Conservation (phyloP, 2,329 filamentous ascomycete genomes). For the Penicillium fuscoglaucum region DNA sequence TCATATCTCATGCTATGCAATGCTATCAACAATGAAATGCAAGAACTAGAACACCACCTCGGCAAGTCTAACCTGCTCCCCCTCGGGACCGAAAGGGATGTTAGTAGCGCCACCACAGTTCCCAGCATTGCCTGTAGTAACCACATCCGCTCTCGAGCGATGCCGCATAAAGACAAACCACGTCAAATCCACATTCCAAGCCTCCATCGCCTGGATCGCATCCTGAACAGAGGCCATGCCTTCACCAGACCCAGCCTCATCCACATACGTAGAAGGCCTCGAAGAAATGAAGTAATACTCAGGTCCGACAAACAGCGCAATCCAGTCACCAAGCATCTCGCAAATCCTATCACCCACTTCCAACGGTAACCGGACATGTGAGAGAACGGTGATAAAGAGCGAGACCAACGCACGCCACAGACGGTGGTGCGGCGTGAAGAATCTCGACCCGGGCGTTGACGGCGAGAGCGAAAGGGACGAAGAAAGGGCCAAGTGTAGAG, state of each 20-base stretch:
- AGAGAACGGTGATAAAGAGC: constrained; percentile 43
- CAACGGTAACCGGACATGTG: constrained; percentile 41
- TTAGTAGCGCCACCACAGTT: background rate
- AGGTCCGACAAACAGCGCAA: constrained; percentile 37
- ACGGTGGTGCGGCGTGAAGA: constrained; percentile 42
- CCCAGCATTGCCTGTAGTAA: background rate
- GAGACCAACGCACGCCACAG: constrained; percentile 41
- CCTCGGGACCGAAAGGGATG: background rate
- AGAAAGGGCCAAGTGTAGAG: constrained; percentile 4
- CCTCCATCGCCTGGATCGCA: constrained; percentile 42
- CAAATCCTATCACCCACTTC: constrained; percentile 45
- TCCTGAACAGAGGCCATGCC: constrained; percentile 28
- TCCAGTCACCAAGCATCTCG: constrained; percentile 39
- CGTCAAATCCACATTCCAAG: constrained; percentile 44
- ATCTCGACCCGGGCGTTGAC: constrained; percentile 23
- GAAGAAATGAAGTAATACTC: constrained; percentile 33
- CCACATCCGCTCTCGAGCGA: background rate
- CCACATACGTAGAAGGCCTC: background rate
- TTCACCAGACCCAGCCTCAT: background rate
- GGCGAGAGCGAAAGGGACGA: constrained; percentile 25
- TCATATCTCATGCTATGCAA: background rate
- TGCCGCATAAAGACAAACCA: constrained; percentile 43
- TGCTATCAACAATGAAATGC: background rate
- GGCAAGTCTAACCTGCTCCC: constrained; percentile 34
- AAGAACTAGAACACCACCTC: constrained; percentile 23